Conservation (phyloP, 2,329 filamentous ascomycete species). For the Chaetomiaceae sp. region DNA sequence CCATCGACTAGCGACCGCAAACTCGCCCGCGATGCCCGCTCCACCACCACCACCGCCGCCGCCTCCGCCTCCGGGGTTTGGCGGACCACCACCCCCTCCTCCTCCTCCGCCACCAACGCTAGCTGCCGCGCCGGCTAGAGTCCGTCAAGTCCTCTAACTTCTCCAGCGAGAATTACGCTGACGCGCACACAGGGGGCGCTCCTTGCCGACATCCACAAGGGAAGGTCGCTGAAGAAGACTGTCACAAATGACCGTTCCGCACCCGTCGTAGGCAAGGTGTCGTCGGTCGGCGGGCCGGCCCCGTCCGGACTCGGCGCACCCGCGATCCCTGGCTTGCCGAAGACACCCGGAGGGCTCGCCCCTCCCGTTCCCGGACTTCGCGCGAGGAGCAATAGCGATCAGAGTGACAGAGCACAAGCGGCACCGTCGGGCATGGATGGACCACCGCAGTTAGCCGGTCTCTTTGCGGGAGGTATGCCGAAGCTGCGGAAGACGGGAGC, state of each 20-base stretch:
- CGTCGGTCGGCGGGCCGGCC: slow-evolving; percentile 45
- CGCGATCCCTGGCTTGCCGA: slow-evolving; percentile 64
- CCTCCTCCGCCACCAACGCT: slow-evolving; percentile 59
- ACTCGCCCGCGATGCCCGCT: slow-evolving; percentile 39
- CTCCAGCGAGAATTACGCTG: slow-evolving; percentile 18
- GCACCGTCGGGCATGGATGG: slow-evolving; percentile 45
- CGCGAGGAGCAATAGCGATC: slow-evolving; percentile 80
- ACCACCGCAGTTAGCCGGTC: slow-evolving; percentile 75
- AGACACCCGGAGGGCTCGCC: slow-evolving; percentile 60
- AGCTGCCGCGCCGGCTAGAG: slow-evolving; percentile 54
- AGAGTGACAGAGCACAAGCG: slow-evolving; percentile 47
- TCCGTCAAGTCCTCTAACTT: slow-evolving; percentile 40
- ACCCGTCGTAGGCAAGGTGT: slow-evolving; percentile 59
- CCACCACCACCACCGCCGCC: slow-evolving; percentile 67
- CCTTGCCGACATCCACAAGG: slow-evolving; percentile 82
- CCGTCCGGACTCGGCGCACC: slow-evolving; percentile 69
- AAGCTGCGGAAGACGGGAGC: slow-evolving; percentile 86
- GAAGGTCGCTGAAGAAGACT: slow-evolving; percentile 73
- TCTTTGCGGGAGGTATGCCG: slow-evolving; percentile 93
- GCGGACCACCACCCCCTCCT: slow-evolving; percentile 56
- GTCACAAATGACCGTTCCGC: slow-evolving; percentile 91
- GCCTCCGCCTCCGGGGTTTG: slow-evolving; percentile 52
- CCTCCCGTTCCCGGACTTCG: slow-evolving; percentile 64
- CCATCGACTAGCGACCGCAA: neutral
- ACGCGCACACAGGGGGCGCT: slow-evolving; percentile 65